phyloP scores from a whole-genome alignment of 192 early-diverging fungal species.

The Chytriomyces confervae region DNA sequence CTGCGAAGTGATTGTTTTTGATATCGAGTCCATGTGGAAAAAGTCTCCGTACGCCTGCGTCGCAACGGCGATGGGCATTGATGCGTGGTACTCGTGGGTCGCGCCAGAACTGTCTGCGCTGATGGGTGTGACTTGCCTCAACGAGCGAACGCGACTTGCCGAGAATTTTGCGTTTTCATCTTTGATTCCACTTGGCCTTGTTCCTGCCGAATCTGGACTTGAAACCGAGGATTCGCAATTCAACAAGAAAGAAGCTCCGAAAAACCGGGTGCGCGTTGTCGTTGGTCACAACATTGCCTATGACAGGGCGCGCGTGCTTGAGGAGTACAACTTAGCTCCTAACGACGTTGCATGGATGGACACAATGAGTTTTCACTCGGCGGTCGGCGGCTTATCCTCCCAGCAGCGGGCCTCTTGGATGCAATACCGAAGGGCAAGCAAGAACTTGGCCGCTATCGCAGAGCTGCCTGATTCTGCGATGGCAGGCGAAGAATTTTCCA shows the following conservation, averaged over 20 bases:
- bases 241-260: too few species aligned
- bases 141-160: constrained; percentile 2
- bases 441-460: not conserved
- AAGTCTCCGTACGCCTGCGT: constrained; percentile 78
- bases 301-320: constrained; percentile 85
- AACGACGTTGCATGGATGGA: constrained; percentile 76
- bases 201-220: not conserved
- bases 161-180: constrained; percentile 16
- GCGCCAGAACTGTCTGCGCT: constrained; percentile 74
- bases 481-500: constrained; percentile 50
- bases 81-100: constrained; percentile 92
- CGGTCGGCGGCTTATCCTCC: constrained; percentile 84
- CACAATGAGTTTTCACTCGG: constrained; percentile 92
- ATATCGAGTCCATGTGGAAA: constrained; percentile 78
- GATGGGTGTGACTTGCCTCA: not conserved
- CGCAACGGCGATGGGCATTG: constrained; percentile 74
- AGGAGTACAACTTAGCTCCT: constrained; percentile 77
- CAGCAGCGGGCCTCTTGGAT: constrained; percentile 87
- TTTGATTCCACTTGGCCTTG: constrained; percentile 72
- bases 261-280: constrained; percentile 55
- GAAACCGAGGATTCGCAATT: too few species aligned
- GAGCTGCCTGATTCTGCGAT: constrained; percentile 48
- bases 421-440: constrained; percentile 65
- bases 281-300: constrained; percentile 94
- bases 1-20: constrained; percentile 80